Percentiles rank a stretch among this genome's conserved stretches.
These are phyloP conservation scores for Tephrocybe sp. DNA, from an alignment of 768 basidiomycete species.

Conservation along the genomic window DNA sequence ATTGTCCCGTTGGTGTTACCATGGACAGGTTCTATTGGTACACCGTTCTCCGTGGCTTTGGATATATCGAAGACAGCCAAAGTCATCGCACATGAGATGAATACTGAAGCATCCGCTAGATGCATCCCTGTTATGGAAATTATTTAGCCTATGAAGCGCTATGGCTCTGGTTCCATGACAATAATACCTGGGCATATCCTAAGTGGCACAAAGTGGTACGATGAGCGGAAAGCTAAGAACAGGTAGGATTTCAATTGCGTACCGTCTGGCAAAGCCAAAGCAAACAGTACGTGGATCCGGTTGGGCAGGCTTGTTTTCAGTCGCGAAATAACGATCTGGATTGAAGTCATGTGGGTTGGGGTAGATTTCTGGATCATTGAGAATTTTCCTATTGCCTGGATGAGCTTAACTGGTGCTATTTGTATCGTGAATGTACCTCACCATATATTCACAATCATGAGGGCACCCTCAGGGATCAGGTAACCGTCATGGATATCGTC, in stretches of 20 bases:
- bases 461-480: constrained; percentile 57
- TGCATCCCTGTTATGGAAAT: constrained; percentile 38
- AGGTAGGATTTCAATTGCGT: constrained; percentile 16
- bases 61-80: constrained; percentile 53
- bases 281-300: constrained; percentile 59
- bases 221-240: constrained; percentile 5
- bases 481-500: constrained; percentile 64
- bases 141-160: not conserved
- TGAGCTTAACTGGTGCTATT: too few relatives aligned
- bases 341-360: constrained; percentile 53
- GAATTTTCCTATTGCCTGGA: constrained; percentile 57
- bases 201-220: not conserved
- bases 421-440: too few relatives aligned
- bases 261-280: constrained; percentile 74
- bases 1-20: constrained; percentile 64
- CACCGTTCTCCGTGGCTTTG: constrained; percentile 42
- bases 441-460: constrained; percentile 55
- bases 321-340: constrained; percentile 58
- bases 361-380: constrained; percentile 55
- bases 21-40: constrained; percentile 48
- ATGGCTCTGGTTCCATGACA: not conserved
- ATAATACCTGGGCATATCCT: constrained; percentile 48
- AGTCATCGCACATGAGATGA: constrained; percentile 50
- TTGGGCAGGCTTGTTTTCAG: constrained; percentile 42
- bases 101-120: constrained; percentile 55